These are phyloP conservation scores for Abrus precatorius DNA, from an alignment of 306 rosid species.

Conservation along the genomic window DNA sequence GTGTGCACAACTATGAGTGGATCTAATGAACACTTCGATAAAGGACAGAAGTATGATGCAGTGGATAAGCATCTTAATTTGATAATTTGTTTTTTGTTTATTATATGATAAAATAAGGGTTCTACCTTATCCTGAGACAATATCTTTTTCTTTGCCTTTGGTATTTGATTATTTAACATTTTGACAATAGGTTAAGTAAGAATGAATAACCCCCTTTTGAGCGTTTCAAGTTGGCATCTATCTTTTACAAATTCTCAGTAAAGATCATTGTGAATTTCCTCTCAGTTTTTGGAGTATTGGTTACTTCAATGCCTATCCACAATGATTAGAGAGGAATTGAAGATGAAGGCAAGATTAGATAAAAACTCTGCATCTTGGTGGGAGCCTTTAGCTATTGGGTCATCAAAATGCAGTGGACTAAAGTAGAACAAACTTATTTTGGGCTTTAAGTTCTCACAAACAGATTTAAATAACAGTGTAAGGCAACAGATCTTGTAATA, in stretches of 20 bases:
- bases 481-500: neutral
- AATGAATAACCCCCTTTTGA: neutral
- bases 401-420: neutral
- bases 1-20: constrained; percentile 2
- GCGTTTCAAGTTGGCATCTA: constrained; percentile 1
- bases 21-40: constrained; percentile 7
- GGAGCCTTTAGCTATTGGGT: neutral
- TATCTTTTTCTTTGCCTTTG: neutral
- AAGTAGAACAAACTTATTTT: neutral
- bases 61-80: neutral
- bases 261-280: neutral
- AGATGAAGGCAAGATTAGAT: neutral
- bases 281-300: neutral
- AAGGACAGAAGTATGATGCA: neutral
- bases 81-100: neutral
- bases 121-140: neutral
- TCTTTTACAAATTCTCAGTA: neutral
- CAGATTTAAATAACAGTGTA: neutral
- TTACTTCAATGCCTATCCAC: neutral
- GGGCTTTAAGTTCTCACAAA: neutral
- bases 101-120: neutral
- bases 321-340: neutral
- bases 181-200: neutral
- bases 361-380: neutral
- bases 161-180: neutral